Evolutionary conservation across 441 rosid genomes (phyloP).

Genomic region (Geranium incanum): DNA sequence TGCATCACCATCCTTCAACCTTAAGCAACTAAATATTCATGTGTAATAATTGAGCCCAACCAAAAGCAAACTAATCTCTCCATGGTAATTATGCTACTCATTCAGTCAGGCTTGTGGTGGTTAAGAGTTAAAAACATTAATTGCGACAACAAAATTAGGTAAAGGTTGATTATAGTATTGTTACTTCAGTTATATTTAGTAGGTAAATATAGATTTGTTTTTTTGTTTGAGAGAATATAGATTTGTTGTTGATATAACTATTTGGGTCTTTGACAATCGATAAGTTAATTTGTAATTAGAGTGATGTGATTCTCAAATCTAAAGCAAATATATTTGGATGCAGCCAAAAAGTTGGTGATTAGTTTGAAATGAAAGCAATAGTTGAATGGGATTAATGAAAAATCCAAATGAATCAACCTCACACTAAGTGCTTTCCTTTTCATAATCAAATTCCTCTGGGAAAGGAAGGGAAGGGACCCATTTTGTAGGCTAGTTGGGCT

Average conservation of each 20-base stretch:
- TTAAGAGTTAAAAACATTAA: too few relatives aligned
- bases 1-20: background rate
- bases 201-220: too few relatives aligned
- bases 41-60: background rate
- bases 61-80: too few relatives aligned
- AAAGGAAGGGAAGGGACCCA: background rate
- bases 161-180: too few relatives aligned
- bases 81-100: too few relatives aligned
- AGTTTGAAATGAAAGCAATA: background rate
- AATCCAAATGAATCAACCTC: conserved; percentile 5
- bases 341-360: background rate
- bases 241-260: too few relatives aligned
- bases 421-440: background rate
- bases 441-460: background rate
- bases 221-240: too few relatives aligned
- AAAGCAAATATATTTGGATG: background rate
- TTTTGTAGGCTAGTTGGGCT: too few relatives aligned
- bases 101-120: too few relatives aligned
- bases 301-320: background rate
- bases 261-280: too few relatives aligned
- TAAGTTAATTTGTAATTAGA: background rate
- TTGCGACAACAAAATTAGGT: too few relatives aligned
- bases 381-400: background rate
- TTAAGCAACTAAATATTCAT: background rate
- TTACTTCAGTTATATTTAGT: too few relatives aligned